Evolutionary conservation across 108 stramenopile genomes (phyloP).

Genomic region (Skeletonema costatum): DNA sequence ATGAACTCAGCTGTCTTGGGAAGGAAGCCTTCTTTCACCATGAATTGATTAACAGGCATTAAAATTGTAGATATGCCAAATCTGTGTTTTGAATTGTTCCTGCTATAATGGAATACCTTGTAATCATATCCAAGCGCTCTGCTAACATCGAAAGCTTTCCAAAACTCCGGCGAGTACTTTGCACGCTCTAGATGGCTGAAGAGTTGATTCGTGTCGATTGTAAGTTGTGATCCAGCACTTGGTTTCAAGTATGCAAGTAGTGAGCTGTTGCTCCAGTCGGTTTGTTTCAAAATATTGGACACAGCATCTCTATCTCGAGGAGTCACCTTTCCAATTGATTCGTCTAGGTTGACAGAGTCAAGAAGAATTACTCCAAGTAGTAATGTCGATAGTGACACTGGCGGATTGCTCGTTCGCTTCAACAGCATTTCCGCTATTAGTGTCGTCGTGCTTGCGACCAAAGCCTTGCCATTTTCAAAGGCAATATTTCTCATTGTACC

Average conservation of each 20-base stretch:
- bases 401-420: constrained; percentile 11
- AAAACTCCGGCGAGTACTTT: constrained; percentile 77
- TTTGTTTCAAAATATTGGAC: constrained; percentile 40
- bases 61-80: constrained; percentile 82
- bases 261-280: constrained; percentile 49
- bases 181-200: constrained; percentile 62
- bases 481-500: constrained; percentile 59
- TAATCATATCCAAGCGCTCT: constrained; percentile 74
- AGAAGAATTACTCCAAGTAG: constrained; percentile 80
- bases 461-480: constrained; percentile 50
- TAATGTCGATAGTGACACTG: constrained; percentile 47
- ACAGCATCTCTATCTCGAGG: constrained; percentile 67
- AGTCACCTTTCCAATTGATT: constrained; percentile 73
- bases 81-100: neutral
- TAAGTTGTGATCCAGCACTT: neutral
- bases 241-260: constrained; percentile 12
- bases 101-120: constrained; percentile 53
- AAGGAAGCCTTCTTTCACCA: constrained; percentile 35
- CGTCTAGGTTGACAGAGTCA: constrained; percentile 80
- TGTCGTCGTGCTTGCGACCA: constrained; percentile 68
- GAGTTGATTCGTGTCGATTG: constrained; percentile 44
- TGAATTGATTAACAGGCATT: constrained; percentile 50
- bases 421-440: constrained; percentile 62
- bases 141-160: constrained; percentile 52
- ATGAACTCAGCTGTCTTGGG: constrained; percentile 44